Percentiles rank a stretch among this genome's conserved stretches.
Conservation (phyloP, 805 yeast species). For the Myxozyma mucilagina region DNA sequence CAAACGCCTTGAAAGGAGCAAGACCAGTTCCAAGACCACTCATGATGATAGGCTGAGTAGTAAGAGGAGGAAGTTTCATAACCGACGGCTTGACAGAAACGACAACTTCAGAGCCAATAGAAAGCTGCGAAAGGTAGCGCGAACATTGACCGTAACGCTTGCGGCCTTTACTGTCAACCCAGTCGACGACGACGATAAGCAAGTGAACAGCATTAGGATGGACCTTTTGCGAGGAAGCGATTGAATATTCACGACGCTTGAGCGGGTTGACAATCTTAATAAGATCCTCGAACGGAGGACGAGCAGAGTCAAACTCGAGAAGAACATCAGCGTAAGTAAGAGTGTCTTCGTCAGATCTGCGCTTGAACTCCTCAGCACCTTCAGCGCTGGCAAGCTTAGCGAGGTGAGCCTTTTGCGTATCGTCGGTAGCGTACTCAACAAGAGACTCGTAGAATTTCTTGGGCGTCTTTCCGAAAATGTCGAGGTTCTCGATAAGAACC, state of each 20-base stretch:
- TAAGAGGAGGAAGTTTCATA: slow-evolving; percentile 87
- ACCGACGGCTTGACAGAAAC: slow-evolving; percentile 96
- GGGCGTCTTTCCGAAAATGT: slow-evolving; percentile 92
- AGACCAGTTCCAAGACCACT: slow-evolving; percentile 97
- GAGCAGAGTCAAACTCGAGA: slow-evolving; percentile 75
- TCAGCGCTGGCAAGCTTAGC: slow-evolving; percentile 67
- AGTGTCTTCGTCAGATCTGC: slow-evolving; percentile 80
- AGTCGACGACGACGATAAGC: slow-evolving; percentile 92
- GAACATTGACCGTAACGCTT: slow-evolving; percentile 93
- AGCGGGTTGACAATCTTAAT: slow-evolving; percentile 75
- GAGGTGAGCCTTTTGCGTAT: slow-evolving; percentile 61
- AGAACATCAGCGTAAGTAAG: slow-evolving; percentile 79
- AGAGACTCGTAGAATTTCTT: slow-evolving; percentile 88
- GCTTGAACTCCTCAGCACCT: slow-evolving; percentile 83
- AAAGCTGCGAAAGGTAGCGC: slow-evolving; percentile 77
- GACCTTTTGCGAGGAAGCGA: slow-evolving; percentile 91
- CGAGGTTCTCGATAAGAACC: slow-evolving; percentile 75
- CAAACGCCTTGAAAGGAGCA: slow-evolving; percentile 97
- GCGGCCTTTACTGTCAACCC: slow-evolving; percentile 86
- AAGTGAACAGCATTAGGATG: slow-evolving; percentile 91
- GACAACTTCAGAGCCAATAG: slow-evolving; percentile 79
- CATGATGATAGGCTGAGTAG: slow-evolving; percentile 91
- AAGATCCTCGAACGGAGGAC: slow-evolving; percentile 71
- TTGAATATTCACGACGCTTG: slow-evolving; percentile 96
- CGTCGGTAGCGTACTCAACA: slow-evolving; percentile 70